Conservation (phyloP, 345 rosid species). For the Gynandropsis gynandra region DNA sequence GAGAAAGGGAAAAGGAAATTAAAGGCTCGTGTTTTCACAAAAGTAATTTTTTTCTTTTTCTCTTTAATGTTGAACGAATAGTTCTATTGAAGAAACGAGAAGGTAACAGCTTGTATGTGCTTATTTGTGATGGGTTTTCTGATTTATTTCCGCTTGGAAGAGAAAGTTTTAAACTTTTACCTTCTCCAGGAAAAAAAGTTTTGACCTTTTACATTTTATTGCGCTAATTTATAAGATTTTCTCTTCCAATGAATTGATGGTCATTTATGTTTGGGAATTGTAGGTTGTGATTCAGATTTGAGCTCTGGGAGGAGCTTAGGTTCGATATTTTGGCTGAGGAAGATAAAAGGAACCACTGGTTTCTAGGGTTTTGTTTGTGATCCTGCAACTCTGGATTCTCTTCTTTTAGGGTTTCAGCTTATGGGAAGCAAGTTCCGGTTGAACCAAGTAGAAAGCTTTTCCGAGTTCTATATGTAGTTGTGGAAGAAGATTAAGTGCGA, state of each 20-base stretch:
- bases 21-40: conserved; percentile 12
- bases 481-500: conserved; percentile 3
- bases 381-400: conserved; percentile 16
- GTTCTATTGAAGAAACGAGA: neutral
- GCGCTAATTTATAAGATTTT: too few relatives aligned
- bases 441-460: conserved; percentile 9
- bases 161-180: neutral
- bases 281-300: conserved; percentile 28
- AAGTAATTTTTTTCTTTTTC: conserved; percentile 18
- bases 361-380: conserved; percentile 17
- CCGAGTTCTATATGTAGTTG: conserved; percentile 13
- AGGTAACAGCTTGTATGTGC: neutral
- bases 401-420: conserved; percentile 13
- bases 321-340: conserved; percentile 13
- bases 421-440: conserved; percentile 1
- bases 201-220: too few relatives aligned
- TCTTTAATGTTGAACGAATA: conserved; percentile 2
- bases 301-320: conserved; percentile 15
- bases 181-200: too few relatives aligned
- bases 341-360: conserved; percentile 7
- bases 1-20: conserved; percentile 7
- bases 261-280: neutral
- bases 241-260: neutral
- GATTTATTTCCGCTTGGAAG: neutral
- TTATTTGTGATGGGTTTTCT: conserved; percentile 15